Evolutionary conservation across 2,329 filamentous ascomycete species (phyloP).

Genomic region (Grosmannia clavigera): DNA sequence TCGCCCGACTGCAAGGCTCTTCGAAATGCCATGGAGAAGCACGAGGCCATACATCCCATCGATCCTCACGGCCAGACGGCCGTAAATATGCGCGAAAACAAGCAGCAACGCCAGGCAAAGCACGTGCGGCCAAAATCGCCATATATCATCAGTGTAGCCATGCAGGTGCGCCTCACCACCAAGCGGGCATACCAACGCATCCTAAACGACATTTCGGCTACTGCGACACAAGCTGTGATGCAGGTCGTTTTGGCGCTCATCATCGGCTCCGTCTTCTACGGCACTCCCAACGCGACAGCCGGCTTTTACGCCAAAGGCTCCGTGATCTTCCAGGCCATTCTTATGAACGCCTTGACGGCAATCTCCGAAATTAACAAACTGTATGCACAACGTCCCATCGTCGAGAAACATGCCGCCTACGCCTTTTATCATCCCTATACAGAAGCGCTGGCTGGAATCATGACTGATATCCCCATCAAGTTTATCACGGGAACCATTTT

Average conservation of each 20-base stretch:
- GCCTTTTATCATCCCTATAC: slow-evolving; percentile 82
- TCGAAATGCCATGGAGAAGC: slow-evolving; percentile 42
- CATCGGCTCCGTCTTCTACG: slow-evolving; percentile 11
- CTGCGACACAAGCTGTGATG: slow-evolving; percentile 71
- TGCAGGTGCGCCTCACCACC: slow-evolving; percentile 37
- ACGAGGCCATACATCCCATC: slow-evolving; percentile 33
- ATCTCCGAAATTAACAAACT: slow-evolving; percentile 75
- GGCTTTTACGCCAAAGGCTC: slow-evolving; percentile 52
- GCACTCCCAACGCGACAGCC: slow-evolving; percentile 13
- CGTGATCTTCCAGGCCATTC: slow-evolving; percentile 73
- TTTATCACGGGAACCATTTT: slow-evolving; percentile 61
- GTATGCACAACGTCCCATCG: slow-evolving; percentile 79
- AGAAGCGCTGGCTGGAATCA: slow-evolving; percentile 77
- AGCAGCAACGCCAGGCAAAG: slow-evolving; percentile 35
- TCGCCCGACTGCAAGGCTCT: slow-evolving; percentile 38
- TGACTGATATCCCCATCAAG: slow-evolving; percentile 77
- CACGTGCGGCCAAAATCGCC: slow-evolving; percentile 43
- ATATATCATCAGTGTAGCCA: slow-evolving; percentile 46
- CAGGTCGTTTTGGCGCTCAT: slow-evolving; percentile 44
- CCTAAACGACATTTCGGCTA: slow-evolving; percentile 58
- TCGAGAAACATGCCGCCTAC: slow-evolving; percentile 80
- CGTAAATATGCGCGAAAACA: slow-evolving; percentile 35
- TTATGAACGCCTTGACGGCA: slow-evolving; percentile 74
- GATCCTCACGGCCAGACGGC: slow-evolving; percentile 21
- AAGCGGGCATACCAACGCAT: slow-evolving; percentile 69